phyloP scores from a whole-genome alignment of 495 filamentous ascomycete genomes.

The Xylona heveae region DNA sequence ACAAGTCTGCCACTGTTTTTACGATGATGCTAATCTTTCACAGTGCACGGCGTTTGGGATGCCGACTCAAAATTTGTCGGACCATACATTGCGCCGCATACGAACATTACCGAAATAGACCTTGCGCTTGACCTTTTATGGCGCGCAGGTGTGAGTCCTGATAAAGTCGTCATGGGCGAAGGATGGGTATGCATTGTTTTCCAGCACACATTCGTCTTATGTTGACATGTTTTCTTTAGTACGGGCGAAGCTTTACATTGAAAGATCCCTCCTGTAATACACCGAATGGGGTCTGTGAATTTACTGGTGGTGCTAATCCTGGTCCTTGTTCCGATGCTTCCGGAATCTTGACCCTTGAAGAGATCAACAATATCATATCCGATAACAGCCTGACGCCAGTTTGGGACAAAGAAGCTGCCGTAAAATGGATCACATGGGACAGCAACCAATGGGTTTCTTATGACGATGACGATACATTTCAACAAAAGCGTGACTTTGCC shows the following conservation, averaged over 20 bases:
- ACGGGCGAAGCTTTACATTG: constrained; percentile 24
- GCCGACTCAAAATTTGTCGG: constrained; percentile 10
- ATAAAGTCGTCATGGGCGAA: constrained; percentile 25
- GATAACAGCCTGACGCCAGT: constrained; percentile 9
- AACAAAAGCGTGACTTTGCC: constrained; percentile 20
- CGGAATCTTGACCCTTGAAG: constrained; percentile 11
- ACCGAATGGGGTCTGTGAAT: constrained; percentile 10
- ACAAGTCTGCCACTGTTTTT: too few relatives aligned
- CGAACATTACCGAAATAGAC: constrained; percentile 36
- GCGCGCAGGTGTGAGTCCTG: constrained; percentile 22
- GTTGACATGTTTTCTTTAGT: constrained; percentile 30
- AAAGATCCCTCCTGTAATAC: constrained; percentile 10
- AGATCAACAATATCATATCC: constrained; percentile 12
- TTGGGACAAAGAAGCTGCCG: constrained; percentile 8
- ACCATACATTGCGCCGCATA: constrained; percentile 20
- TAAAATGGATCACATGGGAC: constrained; percentile 14
- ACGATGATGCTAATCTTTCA: too few relatives aligned
- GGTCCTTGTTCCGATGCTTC: constrained; percentile 12
- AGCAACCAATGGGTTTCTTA: constrained; percentile 23
- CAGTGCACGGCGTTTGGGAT: constrained; percentile 20
- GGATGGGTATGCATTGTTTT: too few relatives aligned
- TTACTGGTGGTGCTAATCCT: constrained; percentile 7
- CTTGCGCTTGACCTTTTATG: constrained; percentile 25
- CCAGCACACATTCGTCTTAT: too few relatives aligned
- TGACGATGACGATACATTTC: constrained; percentile 20